Base-by-base conservation (phyloP, 306 rosid genomes). In the Inga laurina region DNA sequence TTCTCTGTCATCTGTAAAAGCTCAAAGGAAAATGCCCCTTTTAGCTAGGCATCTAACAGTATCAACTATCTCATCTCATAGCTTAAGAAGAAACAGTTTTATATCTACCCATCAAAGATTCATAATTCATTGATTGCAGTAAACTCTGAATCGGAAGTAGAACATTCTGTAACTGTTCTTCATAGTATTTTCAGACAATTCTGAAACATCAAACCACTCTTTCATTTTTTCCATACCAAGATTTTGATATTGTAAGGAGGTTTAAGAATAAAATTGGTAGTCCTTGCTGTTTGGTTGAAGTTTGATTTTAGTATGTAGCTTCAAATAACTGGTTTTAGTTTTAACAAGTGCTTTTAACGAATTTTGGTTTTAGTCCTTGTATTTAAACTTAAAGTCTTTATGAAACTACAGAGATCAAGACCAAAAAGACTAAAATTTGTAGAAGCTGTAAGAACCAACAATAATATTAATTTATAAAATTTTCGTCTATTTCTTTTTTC, bases 1-100 rank as follows among this genome's bases (percentile, higher is more conserved):
- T 84, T 91, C 83, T 88, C 76, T 85, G 88, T 87, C 88, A 82
- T 89, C 84, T 71, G 83, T 71, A 82, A 79, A 86, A 82, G 83
- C 84, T 75, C 70, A 54, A 65, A 75, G 78, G 34, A 81, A 81
- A 79, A 41, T 68, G 78, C 78, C 39, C 62, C 43, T 77, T 65
- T 81, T 74, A 15, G 21, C 37, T 65, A 52, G 4, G 61, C 80
- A 73, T n/a, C 61, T 66, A 45, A 48, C 80, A 73, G 19, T 35
- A 24, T 43, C 30, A 4, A 43, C 18, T 70, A 10, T 48, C 24
- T 70, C 4, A 4, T 37, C 3, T 39, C 43, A 8, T 46, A 14
- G 54, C 73, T 8, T 27, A 16, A 34, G 73, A 67, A 32, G 73
- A 37, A 27, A 24, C 69, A 64, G 4, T 27, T 30, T 27, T 64